Base-by-base conservation (phyloP, 2,329 filamentous ascomycete genomes). In the Escovopsis sp. region DNA sequence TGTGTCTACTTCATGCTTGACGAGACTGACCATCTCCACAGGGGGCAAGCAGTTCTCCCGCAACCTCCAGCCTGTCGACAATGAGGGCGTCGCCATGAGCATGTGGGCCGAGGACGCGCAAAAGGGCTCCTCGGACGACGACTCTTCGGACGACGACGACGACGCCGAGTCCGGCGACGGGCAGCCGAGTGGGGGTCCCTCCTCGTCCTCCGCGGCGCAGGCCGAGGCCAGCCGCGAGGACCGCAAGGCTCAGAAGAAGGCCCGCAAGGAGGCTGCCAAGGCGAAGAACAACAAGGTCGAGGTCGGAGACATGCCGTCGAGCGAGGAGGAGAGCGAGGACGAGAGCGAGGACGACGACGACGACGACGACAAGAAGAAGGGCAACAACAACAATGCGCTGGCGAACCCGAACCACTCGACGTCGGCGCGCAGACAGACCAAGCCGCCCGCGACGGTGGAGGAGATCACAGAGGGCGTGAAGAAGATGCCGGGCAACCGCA, bases 41-140 rank as follows among this genome's bases (percentile, higher is more conserved):
- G 87, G 87, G 43, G 90, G 90, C 52, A 94, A 94, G 62, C 79
- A 93, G 53, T 98, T 92, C 65, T 94, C 87, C 46, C 80, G 85
- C 45, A 79, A 94, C 56, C 76, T 96, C 32, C 78, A 83, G 57
- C 87, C 87, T 15, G 63, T 90, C 51, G 87, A 94, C 52, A 78
- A 77, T 47, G 83, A 96, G 53, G 90, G 88, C 48, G 90, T 90
- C 52, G 76, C 84, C 47, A 68, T 88, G 43, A 78, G 80, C 66
- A 88, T 94, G 72, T 94, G 88, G 83, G 76, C 72, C 54, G 72
- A 76, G 53, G 61, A 73, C 23, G 60, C 60, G 33, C 48, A 61
- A 36, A 55, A 58, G 27, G 52, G 58, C 35, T 63, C 68, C 35
- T 62, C 69, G 25, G 66, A 62, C 14, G 66, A 67, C 27, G 63